A percentile compares a stretch with the other conserved stretches of the same genome.
Conservation (phyloP, 371 early-diverging fungal genomes). For the Nosema muscidifuracis region DNA sequence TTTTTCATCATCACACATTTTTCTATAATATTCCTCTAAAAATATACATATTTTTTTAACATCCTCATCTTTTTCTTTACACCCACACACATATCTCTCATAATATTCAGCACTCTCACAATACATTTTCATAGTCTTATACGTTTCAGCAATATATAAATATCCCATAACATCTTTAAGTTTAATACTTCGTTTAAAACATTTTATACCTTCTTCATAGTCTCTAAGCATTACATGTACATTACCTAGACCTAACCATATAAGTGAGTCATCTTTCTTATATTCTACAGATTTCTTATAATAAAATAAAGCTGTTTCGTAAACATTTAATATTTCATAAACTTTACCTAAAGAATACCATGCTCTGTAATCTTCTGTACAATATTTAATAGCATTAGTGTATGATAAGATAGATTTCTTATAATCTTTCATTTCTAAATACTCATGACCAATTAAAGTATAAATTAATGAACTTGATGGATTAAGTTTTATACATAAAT, state of each 20-base stretch:
- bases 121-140: constrained; percentile 44
- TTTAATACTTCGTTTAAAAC: constrained; percentile 44
- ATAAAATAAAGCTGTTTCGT: constrained; percentile 73
- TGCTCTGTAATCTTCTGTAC: constrained; percentile 74
- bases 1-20: constrained; percentile 38
- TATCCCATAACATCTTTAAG: constrained; percentile 31
- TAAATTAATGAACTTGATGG: constrained; percentile 71
- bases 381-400: constrained; percentile 71
- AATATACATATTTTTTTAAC: constrained; percentile 29
- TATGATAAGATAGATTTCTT: constrained; percentile 79
- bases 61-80: constrained; percentile 14
- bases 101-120: constrained; percentile 34
- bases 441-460: constrained; percentile 87
- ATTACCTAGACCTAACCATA: constrained; percentile 51
- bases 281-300: constrained; percentile 71
- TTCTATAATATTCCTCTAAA: constrained; percentile 39
- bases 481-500: constrained; percentile 72
- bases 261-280: constrained; percentile 53
- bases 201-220: constrained; percentile 43
- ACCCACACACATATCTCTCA: constrained; percentile 44
- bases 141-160: constrained; percentile 35
- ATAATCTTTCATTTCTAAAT: constrained; percentile 76
- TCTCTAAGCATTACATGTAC: constrained; percentile 34
- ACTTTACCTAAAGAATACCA: constrained; percentile 84
- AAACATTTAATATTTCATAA: constrained; percentile 73